phyloP scores from a whole-genome alignment of 1,284 basidiomycete genomes.

The Sanghuangporus baumii region DNA sequence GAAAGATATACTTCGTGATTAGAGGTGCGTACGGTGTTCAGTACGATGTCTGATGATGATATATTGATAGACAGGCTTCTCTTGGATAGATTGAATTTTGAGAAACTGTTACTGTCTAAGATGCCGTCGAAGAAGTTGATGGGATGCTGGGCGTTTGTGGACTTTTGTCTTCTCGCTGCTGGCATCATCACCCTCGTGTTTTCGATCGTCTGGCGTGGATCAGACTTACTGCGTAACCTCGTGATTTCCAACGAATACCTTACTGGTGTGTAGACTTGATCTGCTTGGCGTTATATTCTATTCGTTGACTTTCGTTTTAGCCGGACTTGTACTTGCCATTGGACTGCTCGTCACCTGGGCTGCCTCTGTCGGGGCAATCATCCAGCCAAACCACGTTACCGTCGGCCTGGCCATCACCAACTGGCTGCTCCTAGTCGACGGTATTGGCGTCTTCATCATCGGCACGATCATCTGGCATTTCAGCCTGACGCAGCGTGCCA shows the following conservation, averaged over 20 bases:
- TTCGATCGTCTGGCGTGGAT: slow-evolving; percentile 63
- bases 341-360: slow-evolving; percentile 61
- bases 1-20: not conserved
- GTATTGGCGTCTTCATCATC: slow-evolving; percentile 50
- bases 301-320: slow-evolving; percentile 33
- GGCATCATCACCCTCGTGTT: slow-evolving; percentile 59
- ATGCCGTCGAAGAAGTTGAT: slow-evolving; percentile 72
- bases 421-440: slow-evolving; percentile 60
- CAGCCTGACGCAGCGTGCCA: slow-evolving; percentile 62
- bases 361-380: slow-evolving; percentile 63
- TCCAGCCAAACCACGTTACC: slow-evolving; percentile 63
- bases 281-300: slow-evolving; percentile 2
- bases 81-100: not conserved
- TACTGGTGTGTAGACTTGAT: slow-evolving; percentile 41
- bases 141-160: slow-evolving; percentile 65
- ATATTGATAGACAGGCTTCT: not conserved
- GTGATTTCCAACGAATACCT: slow-evolving; percentile 54
- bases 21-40: not conserved
- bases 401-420: slow-evolving; percentile 68
- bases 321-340: slow-evolving; percentile 66
- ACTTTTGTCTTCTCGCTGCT: slow-evolving; percentile 62
- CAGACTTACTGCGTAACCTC: slow-evolving; percentile 64
- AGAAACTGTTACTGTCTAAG: slow-evolving; percentile 17
- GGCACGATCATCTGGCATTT: slow-evolving; percentile 76
- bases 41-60: not conserved